Evolutionary conservation across 495 filamentous ascomycete species (phyloP).

Genomic region (Trichoderma parareesei): DNA sequence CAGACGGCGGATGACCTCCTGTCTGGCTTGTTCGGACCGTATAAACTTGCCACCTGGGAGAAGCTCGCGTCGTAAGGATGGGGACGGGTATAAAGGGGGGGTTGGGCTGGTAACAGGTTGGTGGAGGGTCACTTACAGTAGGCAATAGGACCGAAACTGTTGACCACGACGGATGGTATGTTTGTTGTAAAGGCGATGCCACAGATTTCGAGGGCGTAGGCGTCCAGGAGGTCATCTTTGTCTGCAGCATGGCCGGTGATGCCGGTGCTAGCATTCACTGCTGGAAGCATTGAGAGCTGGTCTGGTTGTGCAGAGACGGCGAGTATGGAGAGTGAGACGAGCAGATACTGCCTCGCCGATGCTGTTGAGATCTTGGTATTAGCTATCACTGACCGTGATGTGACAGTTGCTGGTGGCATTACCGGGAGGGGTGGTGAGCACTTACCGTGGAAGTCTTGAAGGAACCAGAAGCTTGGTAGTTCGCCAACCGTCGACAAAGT

Average conservation of each 20-base stretch:
- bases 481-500: not conserved
- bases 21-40: slow-evolving; percentile 18
- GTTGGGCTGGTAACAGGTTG: not conserved
- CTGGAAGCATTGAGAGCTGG: not conserved
- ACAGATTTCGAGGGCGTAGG: slow-evolving; percentile 23
- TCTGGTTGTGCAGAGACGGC: not conserved
- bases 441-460: slow-evolving; percentile 2
- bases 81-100: not conserved
- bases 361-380: not conserved
- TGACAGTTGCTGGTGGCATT: not conserved
- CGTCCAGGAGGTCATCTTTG: slow-evolving; percentile 18
- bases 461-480: not conserved
- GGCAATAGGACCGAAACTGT: slow-evolving; percentile 31
- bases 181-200: slow-evolving; percentile 30
- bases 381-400: not conserved
- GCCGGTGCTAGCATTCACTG: not conserved
- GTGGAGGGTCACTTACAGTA: slow-evolving; percentile 23
- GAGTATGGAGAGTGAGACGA: not conserved
- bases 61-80: not conserved
- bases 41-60: slow-evolving; percentile 16
- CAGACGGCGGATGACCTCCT: slow-evolving; percentile 16
- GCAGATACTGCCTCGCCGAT: not conserved
- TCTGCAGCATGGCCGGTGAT: not conserved
- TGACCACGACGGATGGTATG: slow-evolving; percentile 27
- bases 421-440: not conserved